These are phyloP conservation scores for Sequoia sempervirens DNA, from an alignment of 75 land plant species.

Conservation along the genomic window DNA sequence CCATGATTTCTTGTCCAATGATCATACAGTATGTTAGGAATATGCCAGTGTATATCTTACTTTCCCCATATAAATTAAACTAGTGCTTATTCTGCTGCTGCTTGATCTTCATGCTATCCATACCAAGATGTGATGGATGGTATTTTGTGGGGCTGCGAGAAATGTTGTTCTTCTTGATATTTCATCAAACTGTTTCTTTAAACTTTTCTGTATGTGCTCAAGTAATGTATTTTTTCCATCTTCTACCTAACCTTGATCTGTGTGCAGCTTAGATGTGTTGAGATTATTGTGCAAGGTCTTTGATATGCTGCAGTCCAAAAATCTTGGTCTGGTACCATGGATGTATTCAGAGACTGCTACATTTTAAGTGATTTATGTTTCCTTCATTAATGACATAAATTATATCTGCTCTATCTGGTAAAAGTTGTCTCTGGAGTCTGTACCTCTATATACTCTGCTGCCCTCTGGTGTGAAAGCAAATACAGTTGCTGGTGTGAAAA, in stretches of 20 bases:
- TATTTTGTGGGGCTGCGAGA: not conserved
- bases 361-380: not conserved
- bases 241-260: not conserved
- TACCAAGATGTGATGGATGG: not conserved
- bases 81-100: not conserved
- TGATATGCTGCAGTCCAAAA: constrained; percentile 2
- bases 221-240: not conserved
- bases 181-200: not conserved
- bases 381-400: not conserved
- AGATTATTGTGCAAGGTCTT: not conserved
- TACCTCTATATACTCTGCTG: not conserved
- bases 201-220: not conserved
- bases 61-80: not conserved
- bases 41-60: not conserved
- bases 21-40: not conserved
- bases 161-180: not conserved
- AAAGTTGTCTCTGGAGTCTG: not conserved
- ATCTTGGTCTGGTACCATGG: not conserved
- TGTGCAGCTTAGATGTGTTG: constrained; percentile 8
- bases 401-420: not conserved
- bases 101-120: not conserved
- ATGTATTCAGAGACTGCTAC: not conserved
- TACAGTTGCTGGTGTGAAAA: not conserved
- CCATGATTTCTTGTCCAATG: not conserved
- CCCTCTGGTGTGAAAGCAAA: not conserved